Conservation (phyloP, 495 filamentous ascomycete species). For the Peziza echinospora region DNA sequence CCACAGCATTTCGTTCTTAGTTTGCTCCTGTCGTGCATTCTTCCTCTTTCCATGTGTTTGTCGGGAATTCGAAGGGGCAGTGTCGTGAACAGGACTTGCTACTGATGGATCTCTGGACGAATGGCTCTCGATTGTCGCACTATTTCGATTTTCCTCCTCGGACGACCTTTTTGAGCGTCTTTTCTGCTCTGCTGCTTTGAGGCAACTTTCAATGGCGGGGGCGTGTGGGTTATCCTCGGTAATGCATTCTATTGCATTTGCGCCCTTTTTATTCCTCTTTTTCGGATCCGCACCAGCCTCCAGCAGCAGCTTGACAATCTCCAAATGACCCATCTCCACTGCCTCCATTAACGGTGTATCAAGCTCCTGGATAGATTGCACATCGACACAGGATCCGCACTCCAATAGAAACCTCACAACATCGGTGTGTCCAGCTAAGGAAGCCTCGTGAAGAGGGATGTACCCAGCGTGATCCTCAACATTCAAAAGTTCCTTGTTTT, state of each 20-base stretch:
- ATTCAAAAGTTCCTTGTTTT: conserved; percentile 70
- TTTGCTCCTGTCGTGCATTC: conserved; percentile 36
- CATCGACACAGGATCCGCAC: conserved; percentile 60
- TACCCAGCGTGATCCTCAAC: conserved; percentile 83
- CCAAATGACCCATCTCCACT: conserved; percentile 78
- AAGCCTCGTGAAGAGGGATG: conserved; percentile 76
- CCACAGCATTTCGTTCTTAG: conserved; percentile 40
- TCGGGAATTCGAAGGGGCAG: conserved; percentile 25
- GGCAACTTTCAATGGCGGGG: conserved; percentile 32
- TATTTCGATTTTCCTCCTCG: conserved; percentile 31
- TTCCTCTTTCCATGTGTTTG: conserved; percentile 26
- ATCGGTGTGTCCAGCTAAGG: conserved; percentile 57
- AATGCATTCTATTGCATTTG: conserved; percentile 69
- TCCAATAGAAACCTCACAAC: conserved; percentile 66
- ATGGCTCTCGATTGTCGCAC: conserved; percentile 27
- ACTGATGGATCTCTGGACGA: conserved; percentile 45
- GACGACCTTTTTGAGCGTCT: conserved; percentile 16
- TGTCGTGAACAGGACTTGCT: conserved; percentile 38
- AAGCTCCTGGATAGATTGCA: conserved; percentile 53
- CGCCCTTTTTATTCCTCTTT: conserved; percentile 62
- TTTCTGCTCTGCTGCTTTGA: conserved; percentile 25
- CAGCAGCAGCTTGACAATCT: conserved; percentile 70
- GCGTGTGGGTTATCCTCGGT: conserved; percentile 12
- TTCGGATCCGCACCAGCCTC: conserved; percentile 75
- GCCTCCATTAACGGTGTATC: conserved; percentile 92